These are phyloP conservation scores for Fusarium sp. DNA, from an alignment of 2,329 filamentous ascomycete species.

Conservation along the genomic window DNA sequence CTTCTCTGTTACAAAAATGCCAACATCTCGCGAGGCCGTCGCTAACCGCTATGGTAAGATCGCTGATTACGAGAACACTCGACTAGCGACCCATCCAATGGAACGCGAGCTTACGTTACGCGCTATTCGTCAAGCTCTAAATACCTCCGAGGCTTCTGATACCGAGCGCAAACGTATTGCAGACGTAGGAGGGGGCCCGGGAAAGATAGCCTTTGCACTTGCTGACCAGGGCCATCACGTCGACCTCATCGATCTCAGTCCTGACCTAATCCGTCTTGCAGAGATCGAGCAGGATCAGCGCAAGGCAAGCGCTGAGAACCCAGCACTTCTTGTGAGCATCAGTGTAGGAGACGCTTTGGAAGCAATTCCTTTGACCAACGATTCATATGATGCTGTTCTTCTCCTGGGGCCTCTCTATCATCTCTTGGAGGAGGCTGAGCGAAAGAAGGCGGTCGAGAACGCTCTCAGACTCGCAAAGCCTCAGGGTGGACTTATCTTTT, in stretches of 20 bases:
- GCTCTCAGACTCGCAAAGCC: neutral
- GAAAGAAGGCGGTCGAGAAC: neutral
- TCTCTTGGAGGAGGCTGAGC: neutral
- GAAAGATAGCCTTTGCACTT: neutral
- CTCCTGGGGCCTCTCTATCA: neutral
- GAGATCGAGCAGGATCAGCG: neutral
- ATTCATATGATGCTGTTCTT: neutral
- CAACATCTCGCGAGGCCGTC: neutral
- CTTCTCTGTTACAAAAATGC: neutral
- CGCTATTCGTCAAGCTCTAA: neutral
- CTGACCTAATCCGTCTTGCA: neutral
- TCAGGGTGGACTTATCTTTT: neutral
- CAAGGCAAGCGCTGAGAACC: neutral
- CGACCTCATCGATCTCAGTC: neutral
- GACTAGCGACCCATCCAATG: neutral
- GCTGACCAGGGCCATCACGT: neutral
- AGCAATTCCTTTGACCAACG: neutral
- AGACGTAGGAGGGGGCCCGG: neutral
- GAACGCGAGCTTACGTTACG: neutral
- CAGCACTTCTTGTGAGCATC: neutral
- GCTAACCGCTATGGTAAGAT: neutral
- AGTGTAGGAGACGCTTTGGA: neutral
- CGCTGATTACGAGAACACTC: neutral
- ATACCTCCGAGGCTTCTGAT: neutral
- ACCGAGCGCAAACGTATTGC: neutral